Conservation (phyloP, 2,329 filamentous ascomycete genomes). For the Cordyceps cateniannulata region DNA sequence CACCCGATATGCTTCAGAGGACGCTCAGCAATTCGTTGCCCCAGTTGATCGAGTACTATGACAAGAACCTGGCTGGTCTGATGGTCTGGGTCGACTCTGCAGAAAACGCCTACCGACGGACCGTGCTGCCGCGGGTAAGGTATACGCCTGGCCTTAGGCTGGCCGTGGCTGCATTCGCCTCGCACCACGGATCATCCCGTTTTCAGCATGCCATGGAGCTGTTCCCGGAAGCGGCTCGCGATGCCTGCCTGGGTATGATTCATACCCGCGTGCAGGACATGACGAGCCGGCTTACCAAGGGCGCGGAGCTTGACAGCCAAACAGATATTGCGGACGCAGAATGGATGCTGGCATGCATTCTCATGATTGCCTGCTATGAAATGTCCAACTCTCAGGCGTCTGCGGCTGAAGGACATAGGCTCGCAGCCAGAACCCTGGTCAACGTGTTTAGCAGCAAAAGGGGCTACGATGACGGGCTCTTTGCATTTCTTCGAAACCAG, state of each 20-base stretch:
- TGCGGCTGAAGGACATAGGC: constrained; percentile 23
- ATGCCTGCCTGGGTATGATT: constrained; percentile 22
- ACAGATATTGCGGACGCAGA: constrained; percentile 22
- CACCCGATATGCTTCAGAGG: constrained; percentile 6
- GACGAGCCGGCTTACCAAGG: constrained; percentile 19
- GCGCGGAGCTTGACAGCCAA: constrained; percentile 17
- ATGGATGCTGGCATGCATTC: constrained; percentile 25
- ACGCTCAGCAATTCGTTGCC: constrained; percentile 14
- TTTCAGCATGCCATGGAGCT: constrained; percentile 17
- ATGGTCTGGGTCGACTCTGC: constrained; percentile 27
- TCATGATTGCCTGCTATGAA: constrained; percentile 23
- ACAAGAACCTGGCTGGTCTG: constrained; percentile 22
- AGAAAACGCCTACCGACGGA: constrained; percentile 23
- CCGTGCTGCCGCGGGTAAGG: constrained; percentile 21
- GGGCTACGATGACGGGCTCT: constrained; percentile 17
- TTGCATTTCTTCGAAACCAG: constrained; percentile 25
- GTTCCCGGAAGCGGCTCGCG: constrained; percentile 22
- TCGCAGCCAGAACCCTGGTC: constrained; percentile 23
- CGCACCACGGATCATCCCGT: constrained; percentile 22
- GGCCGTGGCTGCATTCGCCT: constrained; percentile 24
- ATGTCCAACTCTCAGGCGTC: constrained; percentile 22
- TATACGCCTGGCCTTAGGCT: constrained; percentile 22
- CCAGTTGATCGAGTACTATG: constrained; percentile 24
- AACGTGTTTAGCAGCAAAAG: constrained; percentile 22
- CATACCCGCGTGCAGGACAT: constrained; percentile 20